phyloP scores from a whole-genome alignment of 148 eudicot genomes.

The Fagopyrum tataricum region DNA sequence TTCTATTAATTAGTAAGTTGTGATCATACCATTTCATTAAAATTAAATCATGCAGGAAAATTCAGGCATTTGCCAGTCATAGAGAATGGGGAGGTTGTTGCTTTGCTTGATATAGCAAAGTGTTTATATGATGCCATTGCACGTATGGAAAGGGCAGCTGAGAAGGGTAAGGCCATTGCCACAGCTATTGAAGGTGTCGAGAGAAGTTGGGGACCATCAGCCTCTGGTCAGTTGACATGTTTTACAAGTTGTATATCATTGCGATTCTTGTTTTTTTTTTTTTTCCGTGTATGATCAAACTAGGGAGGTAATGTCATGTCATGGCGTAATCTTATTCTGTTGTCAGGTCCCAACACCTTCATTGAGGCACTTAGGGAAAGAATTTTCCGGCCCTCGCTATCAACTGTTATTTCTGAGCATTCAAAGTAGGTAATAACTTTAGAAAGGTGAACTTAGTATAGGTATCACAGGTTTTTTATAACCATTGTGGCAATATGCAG shows the following conservation, averaged over 20 bases:
- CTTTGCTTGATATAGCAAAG: slow-evolving; percentile 88
- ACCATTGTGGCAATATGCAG: slow-evolving; percentile 24
- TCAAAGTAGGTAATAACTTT: slow-evolving; percentile 92
- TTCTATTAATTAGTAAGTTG: background rate
- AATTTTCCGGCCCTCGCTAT: slow-evolving; percentile 78
- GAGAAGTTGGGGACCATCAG: slow-evolving; percentile 79
- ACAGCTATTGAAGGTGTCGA: slow-evolving; percentile 95
- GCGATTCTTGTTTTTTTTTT: background rate
- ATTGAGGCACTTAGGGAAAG: slow-evolving; percentile 78
- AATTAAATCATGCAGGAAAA: slow-evolving; percentile 59
- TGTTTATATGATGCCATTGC: slow-evolving; percentile 94
- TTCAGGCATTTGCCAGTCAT: slow-evolving; percentile 97
- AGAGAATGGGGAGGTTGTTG: slow-evolving; percentile 86
- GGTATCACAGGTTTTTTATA: background rate
- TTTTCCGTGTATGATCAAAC: background rate
- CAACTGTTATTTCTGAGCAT: slow-evolving; percentile 81
- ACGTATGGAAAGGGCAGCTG: slow-evolving; percentile 92
- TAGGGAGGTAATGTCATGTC: background rate
- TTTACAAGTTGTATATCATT: background rate
- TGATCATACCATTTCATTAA: background rate
- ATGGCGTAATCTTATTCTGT: background rate
- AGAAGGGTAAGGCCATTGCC: slow-evolving; percentile 94
- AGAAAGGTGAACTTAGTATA: slow-evolving; percentile 13
- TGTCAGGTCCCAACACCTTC: slow-evolving; percentile 73
- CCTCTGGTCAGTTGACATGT: slow-evolving; percentile 49